Conservation (phyloP, 176 grass and related monocot species). For the Dactylis glomerata region DNA sequence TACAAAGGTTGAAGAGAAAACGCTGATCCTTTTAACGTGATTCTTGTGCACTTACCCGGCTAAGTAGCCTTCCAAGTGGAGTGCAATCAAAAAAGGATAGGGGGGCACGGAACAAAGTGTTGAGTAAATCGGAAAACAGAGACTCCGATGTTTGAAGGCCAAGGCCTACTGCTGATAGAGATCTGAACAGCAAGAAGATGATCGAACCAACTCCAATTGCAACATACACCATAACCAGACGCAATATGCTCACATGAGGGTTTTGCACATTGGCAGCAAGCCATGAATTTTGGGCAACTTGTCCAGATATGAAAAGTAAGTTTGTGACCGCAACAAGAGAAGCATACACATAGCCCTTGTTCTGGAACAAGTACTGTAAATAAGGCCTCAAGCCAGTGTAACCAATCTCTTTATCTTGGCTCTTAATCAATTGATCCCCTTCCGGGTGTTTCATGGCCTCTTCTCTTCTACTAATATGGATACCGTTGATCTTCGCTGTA, state of each 20-base stretch:
- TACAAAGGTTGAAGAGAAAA: not conserved
- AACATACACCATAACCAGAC: not conserved
- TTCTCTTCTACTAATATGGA: too few species aligned
- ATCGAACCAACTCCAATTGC: conserved; percentile 38
- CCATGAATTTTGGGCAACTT: conserved; percentile 1
- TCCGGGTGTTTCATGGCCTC: too few species aligned
- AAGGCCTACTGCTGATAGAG: conserved; percentile 20
- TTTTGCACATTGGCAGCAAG: not conserved
- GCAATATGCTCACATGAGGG: not conserved
- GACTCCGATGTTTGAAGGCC: conserved; percentile 22
- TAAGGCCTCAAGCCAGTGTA: not conserved
- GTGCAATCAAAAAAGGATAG: conserved; percentile 53
- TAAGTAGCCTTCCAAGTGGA: conserved; percentile 47
- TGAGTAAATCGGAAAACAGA: conserved; percentile 28
- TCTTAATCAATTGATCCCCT: not conserved
- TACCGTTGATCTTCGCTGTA: too few species aligned
- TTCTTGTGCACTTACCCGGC: conserved; percentile 18
- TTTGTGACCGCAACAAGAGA: not conserved
- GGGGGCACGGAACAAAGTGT: conserved; percentile 22
- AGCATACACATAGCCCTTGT: not conserved
- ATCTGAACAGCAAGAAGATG: conserved; percentile 33
- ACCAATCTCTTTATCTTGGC: not conserved
- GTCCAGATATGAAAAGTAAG: not conserved
- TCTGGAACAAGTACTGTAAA: not conserved
- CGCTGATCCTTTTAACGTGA: not conserved